Evolutionary conservation across 148 eudicot species (phyloP), one percentile per base, ranked within the genome.

Genomic region (Vaccinium macrocarpon): DNA sequence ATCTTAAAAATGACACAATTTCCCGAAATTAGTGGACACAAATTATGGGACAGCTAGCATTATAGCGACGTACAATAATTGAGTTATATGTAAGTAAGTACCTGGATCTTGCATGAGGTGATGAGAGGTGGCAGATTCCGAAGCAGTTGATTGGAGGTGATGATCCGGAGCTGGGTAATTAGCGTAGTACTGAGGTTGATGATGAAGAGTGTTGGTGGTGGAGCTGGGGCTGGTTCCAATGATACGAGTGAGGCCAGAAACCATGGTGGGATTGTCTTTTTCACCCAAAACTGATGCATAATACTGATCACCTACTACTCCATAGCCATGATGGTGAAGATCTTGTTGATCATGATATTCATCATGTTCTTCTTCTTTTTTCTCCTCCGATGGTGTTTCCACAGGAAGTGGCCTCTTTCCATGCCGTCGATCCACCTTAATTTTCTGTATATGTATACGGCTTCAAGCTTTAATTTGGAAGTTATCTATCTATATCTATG

Each of bases 181-280:
- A 46, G 27, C 15, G 81, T 25, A 4, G 2, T 68, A 6, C 0
- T 68, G 73, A 38, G 2, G 27, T 18, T 6, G 7, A 15, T 62
- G 68, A n/a, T n/a, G 27, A 62, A n/a, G 68, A 62, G 27, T 21
- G 9, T 0, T 7, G 0, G 66, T 38, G 1, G 77, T 14, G n/a
- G 16, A 35, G 38, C 38, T 29, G 48, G 76, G 16, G 38, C 86
- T 35, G 68, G 74, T 84, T 11, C 91, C 89, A 5, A 90, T 86
- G 38, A 91, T 91, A 29, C 89, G 93, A 61, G 93, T 81, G 59
- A 91, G 93, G 11, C 86, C 91, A 13, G 88, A 85, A 83, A 88
- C 93, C 85, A 91, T 90, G 79, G 91, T 90, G 29, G 89, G 82
- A 84, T 86, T 89, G 71, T 91, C 91, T n/a, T 88, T 88, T 51